Conservation (phyloP, 345 rosid species). For the Heritiera littoralis region DNA sequence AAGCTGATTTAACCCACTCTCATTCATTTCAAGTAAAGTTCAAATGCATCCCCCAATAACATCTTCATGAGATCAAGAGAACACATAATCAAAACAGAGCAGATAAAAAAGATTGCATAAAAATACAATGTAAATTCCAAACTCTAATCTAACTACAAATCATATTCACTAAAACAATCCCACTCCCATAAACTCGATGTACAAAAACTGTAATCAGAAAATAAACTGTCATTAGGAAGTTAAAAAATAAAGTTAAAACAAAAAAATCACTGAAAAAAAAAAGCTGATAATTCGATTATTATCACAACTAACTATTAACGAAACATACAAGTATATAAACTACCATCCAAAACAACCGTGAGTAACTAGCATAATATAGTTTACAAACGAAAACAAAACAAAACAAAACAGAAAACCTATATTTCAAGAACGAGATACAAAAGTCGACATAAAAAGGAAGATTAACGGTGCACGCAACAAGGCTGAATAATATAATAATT, state of each 20-base stretch:
- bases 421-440: not conserved
- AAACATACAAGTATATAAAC: not conserved
- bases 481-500: not conserved
- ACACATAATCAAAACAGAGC: not conserved
- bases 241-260: not conserved
- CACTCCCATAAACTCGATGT: not conserved
- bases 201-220: not conserved
- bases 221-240: not conserved
- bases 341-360: not conserved
- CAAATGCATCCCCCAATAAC: not conserved
- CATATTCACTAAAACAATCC: not conserved
- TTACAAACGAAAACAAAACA: not conserved
- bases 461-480: slow-evolving; percentile 1
- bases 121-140: slow-evolving; percentile 8
- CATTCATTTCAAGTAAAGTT: not conserved
- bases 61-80: not conserved
- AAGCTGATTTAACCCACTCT: not conserved
- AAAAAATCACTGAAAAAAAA: not conserved
- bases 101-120: not conserved
- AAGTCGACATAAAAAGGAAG: not conserved
- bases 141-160: not conserved
- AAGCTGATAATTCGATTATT: not conserved
- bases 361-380: not conserved
- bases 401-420: not conserved
- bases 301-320: not conserved